A percentile compares a stretch with the other conserved stretches of the same genome.
These are phyloP conservation scores for Vanilla planifolia DNA, from an alignment of 106 monocot genomes.

Conservation along the genomic window DNA sequence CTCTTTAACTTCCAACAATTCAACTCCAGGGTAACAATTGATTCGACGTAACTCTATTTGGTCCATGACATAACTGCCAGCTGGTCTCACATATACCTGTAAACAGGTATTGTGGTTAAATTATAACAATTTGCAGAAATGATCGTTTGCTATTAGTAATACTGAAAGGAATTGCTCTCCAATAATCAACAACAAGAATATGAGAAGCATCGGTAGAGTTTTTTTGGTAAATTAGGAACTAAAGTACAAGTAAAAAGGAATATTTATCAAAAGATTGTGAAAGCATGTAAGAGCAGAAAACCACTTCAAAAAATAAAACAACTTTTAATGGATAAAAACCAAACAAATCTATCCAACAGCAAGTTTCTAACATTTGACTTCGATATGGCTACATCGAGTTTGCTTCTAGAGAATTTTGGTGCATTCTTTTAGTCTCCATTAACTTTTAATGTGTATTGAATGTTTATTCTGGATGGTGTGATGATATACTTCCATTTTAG, in stretches of 20 bases:
- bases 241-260: neutral
- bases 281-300: neutral
- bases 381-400: too few species aligned
- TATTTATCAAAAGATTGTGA: neutral
- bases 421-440: too few species aligned
- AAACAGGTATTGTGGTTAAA: neutral
- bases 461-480: too few species aligned
- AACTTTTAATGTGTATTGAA: too few species aligned
- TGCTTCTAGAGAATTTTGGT: too few species aligned
- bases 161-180: neutral
- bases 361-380: too few species aligned
- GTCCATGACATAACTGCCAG: constrained; percentile 98
- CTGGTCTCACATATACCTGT: constrained; percentile 93
- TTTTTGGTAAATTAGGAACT: neutral
- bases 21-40: constrained; percentile 43
- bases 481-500: too few species aligned
- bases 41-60: constrained; percentile 73
- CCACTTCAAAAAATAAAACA: too few species aligned
- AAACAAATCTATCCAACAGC: too few species aligned
- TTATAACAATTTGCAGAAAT: neutral
- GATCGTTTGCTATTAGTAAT: neutral
- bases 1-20: constrained; percentile 34
- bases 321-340: too few species aligned
- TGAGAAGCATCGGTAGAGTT: neutral
- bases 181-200: neutral